Evolutionary conservation across 257 asterid species (phyloP), one percentile per base, ranked within the genome.

Genomic region (Linderniella brevidens): DNA sequence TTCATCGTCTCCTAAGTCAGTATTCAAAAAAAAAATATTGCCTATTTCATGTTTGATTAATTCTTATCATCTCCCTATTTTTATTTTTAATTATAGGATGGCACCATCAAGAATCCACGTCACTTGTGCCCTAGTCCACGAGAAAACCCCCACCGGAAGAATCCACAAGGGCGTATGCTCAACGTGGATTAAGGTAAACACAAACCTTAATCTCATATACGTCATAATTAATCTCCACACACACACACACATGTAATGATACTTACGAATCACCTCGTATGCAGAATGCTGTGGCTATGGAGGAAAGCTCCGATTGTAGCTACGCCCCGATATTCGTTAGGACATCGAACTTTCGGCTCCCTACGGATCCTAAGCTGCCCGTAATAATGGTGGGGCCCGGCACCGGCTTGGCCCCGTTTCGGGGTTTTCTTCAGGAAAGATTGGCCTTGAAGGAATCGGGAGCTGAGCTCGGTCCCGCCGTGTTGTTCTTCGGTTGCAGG

Each of bases 401-500:
- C 49, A 90, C 99, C 35, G 99, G 99, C 10, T 65, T 90, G 64
- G 99, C 99, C 56, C 99, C 99, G 16, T 86, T 90, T 55, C 77
- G 99, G 54, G 99, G 99, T 44, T 90, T 90, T 66, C 93, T 90
- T 43, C 95, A 90, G 93, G 99, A 90, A 79, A 82, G 99, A 62
- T 70, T 79, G 66, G 96, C 94, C 60, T 54, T 82, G 66, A 85
- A 82, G 80, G 85, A 79, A 52, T 80, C 82, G 19, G 94, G 99
- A 51, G 77, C 70, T 29, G 92, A 85, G 64, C 86, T 85, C 37
- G 99, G 96, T 40, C 90, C 92, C 42, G 93, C 93, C 15, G 49
- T 79, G 44, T 70, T 90, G 56, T 90, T 69, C 62, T 90, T 90
- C 40, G 99, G 99, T 44, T 90, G 96, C 80, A 81, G 99, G 67